Evolutionary conservation across 495 filamentous ascomycete genomes (phyloP).

Genomic region (Hyphodiscus hymeniophilus): DNA sequence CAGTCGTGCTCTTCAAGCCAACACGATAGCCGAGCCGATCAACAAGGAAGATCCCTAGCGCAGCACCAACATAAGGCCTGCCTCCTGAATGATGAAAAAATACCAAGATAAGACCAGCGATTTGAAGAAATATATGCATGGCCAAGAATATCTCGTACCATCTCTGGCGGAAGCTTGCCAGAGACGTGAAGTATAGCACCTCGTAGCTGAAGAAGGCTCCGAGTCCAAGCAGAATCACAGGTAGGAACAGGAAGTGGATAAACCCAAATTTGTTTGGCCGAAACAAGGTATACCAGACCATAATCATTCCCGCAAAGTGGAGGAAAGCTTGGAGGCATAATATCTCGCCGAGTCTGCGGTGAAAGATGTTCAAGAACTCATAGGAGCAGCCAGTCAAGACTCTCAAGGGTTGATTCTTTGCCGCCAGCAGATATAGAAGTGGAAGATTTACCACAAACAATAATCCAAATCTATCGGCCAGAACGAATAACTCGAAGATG

Average conservation of each 20-base stretch:
- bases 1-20: constrained; percentile 31
- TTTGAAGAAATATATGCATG: constrained; percentile 46
- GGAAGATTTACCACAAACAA: constrained; percentile 52
- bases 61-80: constrained; percentile 32
- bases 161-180: constrained; percentile 37
- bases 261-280: constrained; percentile 29
- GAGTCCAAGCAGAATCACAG: constrained; percentile 36
- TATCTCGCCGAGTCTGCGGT: constrained; percentile 43
- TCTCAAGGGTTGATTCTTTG: constrained; percentile 55
- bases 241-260: constrained; percentile 27
- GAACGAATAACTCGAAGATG: constrained; percentile 39
- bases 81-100: constrained; percentile 41
- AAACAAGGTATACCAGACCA: constrained; percentile 36
- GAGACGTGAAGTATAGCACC: constrained; percentile 40
- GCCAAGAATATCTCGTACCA: constrained; percentile 54
- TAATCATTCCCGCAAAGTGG: constrained; percentile 37
- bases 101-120: constrained; percentile 40
- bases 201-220: constrained; percentile 42
- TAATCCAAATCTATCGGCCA: constrained; percentile 45
- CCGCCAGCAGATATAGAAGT: constrained; percentile 50
- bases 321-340: constrained; percentile 36
- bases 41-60: constrained; percentile 44
- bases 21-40: constrained; percentile 51
- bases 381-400: constrained; percentile 53
- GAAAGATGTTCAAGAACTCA: constrained; percentile 55